Evolutionary conservation across 2,329 filamentous ascomycete species (phyloP).

Genomic region (Trichoderma sp.): DNA sequence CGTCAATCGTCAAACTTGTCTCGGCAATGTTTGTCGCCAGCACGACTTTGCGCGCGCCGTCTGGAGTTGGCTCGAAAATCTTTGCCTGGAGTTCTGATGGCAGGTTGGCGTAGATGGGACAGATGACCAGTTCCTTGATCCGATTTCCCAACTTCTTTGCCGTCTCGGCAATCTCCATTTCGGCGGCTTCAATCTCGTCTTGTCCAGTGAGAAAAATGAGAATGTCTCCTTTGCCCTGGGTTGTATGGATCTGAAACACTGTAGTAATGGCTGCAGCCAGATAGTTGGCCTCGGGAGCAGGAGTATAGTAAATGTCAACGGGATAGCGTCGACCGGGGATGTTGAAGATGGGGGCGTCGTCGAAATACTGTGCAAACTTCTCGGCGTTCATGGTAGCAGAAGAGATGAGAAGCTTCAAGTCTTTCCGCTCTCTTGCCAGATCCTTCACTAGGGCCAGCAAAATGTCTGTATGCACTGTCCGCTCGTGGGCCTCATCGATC

Average conservation of each 20-base stretch:
- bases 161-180: conserved; percentile 80
- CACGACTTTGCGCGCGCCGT: conserved; percentile 82
- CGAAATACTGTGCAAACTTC: conserved; percentile 89
- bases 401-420: conserved; percentile 86
- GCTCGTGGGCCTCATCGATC: conserved; percentile 97
- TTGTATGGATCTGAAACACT: conserved; percentile 91
- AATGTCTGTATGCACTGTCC: conserved; percentile 88
- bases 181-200: conserved; percentile 89
- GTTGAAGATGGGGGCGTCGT: conserved; percentile 90
- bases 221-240: conserved; percentile 81
- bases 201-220: conserved; percentile 93
- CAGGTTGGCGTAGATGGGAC: conserved; percentile 91
- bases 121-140: conserved; percentile 82
- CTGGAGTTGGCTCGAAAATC: conserved; percentile 91
- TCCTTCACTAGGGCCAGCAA: conserved; percentile 86
- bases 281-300: conserved; percentile 90
- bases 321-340: conserved; percentile 86
- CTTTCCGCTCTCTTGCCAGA: conserved; percentile 74
- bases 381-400: conserved; percentile 93
- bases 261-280: conserved; percentile 88
- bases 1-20: conserved; percentile 91
- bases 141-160: conserved; percentile 80
- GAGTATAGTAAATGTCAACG: conserved; percentile 88
- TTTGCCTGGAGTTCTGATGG: conserved; percentile 87
- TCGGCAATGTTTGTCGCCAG: conserved; percentile 97